Evolutionary conservation across 257 asterid species (phyloP).

Genomic region (Solanum corneliomulleri): DNA sequence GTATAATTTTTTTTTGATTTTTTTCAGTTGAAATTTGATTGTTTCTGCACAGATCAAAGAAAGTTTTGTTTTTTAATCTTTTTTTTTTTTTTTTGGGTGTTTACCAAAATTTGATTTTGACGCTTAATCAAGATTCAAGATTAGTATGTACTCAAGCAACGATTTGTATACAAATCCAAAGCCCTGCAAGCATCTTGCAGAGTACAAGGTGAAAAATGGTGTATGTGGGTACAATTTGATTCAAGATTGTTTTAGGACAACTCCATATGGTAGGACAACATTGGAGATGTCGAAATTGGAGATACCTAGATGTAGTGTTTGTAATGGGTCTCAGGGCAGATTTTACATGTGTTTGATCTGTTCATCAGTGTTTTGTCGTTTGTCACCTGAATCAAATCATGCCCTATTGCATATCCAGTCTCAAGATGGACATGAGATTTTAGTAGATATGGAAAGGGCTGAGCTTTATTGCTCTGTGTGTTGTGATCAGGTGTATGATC

Average conservation of each 20-base stretch:
- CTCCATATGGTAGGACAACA: slow-evolving; percentile 42
- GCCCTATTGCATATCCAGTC: slow-evolving; percentile 39
- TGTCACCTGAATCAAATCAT: slow-evolving; percentile 34
- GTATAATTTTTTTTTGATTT: neutral
- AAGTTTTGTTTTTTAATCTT: neutral
- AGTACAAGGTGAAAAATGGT: slow-evolving; percentile 57
- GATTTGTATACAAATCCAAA: slow-evolving; percentile 26
- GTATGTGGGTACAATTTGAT: slow-evolving; percentile 31
- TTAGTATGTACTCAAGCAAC: slow-evolving; percentile 38
- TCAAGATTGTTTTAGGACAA: slow-evolving; percentile 31
- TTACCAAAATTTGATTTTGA: neutral
- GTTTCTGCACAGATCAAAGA: neutral
- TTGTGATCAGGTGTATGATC: slow-evolving; percentile 72
- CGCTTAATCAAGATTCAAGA: neutral
- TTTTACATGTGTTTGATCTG: slow-evolving; percentile 65
- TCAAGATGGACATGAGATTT: slow-evolving; percentile 42
- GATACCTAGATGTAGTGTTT: slow-evolving; percentile 46
- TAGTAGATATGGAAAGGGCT: slow-evolving; percentile 54
- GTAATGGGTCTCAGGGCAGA: slow-evolving; percentile 38
- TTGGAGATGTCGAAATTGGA: slow-evolving; percentile 32
- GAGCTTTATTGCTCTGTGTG: slow-evolving; percentile 79
- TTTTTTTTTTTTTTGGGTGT: neutral
- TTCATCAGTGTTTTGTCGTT: slow-evolving; percentile 36
- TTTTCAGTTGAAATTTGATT: neutral
- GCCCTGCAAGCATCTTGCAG: slow-evolving; percentile 58